These are phyloP conservation scores for Ceratocystis alfenasii DNA, from an alignment of 2,329 filamentous ascomycete species.

Conservation along the genomic window DNA sequence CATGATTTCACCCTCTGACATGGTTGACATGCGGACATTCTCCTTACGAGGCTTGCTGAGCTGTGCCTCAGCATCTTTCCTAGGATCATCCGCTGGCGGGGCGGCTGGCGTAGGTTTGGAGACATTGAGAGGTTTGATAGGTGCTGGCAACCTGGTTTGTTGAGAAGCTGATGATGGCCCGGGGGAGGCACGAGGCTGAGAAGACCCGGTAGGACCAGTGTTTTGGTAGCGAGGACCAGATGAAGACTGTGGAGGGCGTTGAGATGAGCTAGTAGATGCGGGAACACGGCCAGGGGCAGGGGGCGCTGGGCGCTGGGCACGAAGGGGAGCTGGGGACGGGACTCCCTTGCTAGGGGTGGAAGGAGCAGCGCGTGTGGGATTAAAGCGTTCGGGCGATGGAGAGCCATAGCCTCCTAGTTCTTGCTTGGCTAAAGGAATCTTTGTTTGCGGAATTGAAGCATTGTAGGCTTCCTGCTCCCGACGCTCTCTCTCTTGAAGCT, in stretches of 20 bases:
- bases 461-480: constrained; percentile 82
- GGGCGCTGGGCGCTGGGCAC: constrained; percentile 74
- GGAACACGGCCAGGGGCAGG: constrained; percentile 39
- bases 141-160: constrained; percentile 44
- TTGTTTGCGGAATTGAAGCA: constrained; percentile 71
- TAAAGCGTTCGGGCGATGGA: constrained; percentile 57
- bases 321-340: constrained; percentile 45
- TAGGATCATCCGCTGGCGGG: constrained; percentile 51
- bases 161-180: constrained; percentile 29
- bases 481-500: constrained; percentile 54
- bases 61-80: constrained; percentile 76
- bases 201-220: constrained; percentile 31
- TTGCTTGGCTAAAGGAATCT: constrained; percentile 72
- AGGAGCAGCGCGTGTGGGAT: constrained; percentile 75
- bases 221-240: constrained; percentile 47
- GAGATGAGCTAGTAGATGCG: constrained; percentile 12
- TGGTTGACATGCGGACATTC: constrained; percentile 95
- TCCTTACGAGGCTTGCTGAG: constrained; percentile 79
- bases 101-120: constrained; percentile 46
- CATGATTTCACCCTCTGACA: constrained; percentile 97
- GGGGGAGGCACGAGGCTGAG: constrained; percentile 27
- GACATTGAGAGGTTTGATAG: constrained; percentile 70
- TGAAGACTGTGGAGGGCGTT: constrained; percentile 26
- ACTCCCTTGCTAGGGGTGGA: constrained; percentile 43
- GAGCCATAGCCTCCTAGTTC: constrained; percentile 55